These are phyloP conservation scores for Tinospora cordifolia DNA, from an alignment of 164 flowering plant species.

Conservation along the genomic window DNA sequence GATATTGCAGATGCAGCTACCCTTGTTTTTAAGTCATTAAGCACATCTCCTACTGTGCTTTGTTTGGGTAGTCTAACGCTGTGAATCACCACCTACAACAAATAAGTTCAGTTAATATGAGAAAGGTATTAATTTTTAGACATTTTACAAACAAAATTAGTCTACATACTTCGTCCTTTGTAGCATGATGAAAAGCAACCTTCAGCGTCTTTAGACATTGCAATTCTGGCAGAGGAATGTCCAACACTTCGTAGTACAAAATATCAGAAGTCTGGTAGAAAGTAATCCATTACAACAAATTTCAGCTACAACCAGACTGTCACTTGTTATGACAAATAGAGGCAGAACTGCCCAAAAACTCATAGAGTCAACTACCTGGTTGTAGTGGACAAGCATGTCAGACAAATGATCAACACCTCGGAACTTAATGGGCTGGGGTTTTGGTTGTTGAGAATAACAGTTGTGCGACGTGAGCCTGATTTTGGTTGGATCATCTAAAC, in stretches of 20 bases:
- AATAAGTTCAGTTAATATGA: neutral
- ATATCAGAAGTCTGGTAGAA: slow-evolving; percentile 57
- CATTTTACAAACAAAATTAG: neutral
- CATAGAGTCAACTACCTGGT: slow-evolving; percentile 41
- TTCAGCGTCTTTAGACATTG: slow-evolving; percentile 50
- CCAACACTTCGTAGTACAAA: slow-evolving; percentile 74
- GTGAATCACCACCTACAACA: slow-evolving; percentile 41
- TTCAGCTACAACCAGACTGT: neutral
- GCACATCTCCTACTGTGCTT: slow-evolving; percentile 55
- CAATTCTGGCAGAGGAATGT: slow-evolving; percentile 72
- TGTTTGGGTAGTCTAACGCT: slow-evolving; percentile 49
- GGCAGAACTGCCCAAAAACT: neutral
- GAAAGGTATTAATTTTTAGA: neutral
- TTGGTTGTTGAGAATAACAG: slow-evolving; percentile 70
- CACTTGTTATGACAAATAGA: neutral
- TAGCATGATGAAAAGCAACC: slow-evolving; percentile 42
- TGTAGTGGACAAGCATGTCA: slow-evolving; percentile 72
- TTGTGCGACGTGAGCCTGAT: slow-evolving; percentile 75
- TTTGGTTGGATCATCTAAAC: slow-evolving; percentile 73
- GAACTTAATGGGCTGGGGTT: slow-evolving; percentile 57
- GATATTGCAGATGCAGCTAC: slow-evolving; percentile 15
- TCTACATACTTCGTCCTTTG: slow-evolving; percentile 42
- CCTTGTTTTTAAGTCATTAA: slow-evolving; percentile 45
- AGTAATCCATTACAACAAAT: slow-evolving; percentile 1
- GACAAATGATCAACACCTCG: slow-evolving; percentile 57